Conservation (phyloP, 441 rosid species). For the Melastoma candidum region DNA sequence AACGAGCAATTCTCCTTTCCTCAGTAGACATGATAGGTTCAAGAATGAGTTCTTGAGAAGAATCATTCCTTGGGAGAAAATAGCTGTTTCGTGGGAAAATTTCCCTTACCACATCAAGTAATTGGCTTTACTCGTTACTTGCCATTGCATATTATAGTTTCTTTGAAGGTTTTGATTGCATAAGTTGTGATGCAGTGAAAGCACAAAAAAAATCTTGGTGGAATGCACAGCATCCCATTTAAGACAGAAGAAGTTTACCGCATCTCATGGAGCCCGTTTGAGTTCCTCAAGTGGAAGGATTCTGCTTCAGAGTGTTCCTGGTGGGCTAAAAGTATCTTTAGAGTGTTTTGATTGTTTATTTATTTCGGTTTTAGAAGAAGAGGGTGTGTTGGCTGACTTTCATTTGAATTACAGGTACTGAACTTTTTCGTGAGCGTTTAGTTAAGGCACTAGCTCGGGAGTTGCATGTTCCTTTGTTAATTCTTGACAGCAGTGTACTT, state of each 20-base stretch:
- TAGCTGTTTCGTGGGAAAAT: conserved; percentile 75
- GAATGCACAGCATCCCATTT: conserved; percentile 87
- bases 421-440: conserved; percentile 87
- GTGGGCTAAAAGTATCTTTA: conserved; percentile 23
- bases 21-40: conserved; percentile 63
- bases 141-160: conserved; percentile 1
- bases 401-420: conserved; percentile 50
- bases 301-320: conserved; percentile 90
- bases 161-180: conserved; percentile 8
- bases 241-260: conserved; percentile 42
- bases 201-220: conserved; percentile 57
- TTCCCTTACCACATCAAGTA: conserved; percentile 90
- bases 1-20: conserved; percentile 67
- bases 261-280: conserved; percentile 65
- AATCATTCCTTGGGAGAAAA: conserved; percentile 84
- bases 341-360: conserved; percentile 2
- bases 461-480: conserved; percentile 72
- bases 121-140: conserved; percentile 15
- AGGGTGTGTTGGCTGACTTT: conserved; percentile 9
- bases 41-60: conserved; percentile 69
- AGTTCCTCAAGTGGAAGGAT: conserved; percentile 82
- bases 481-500: conserved; percentile 85
- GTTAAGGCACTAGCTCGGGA: conserved; percentile 89
- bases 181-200: conserved; percentile 39
- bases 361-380: neutral